These are phyloP conservation scores for Quercus variabilis DNA, from an alignment of 306 rosid genomes.

Conservation along the genomic window DNA sequence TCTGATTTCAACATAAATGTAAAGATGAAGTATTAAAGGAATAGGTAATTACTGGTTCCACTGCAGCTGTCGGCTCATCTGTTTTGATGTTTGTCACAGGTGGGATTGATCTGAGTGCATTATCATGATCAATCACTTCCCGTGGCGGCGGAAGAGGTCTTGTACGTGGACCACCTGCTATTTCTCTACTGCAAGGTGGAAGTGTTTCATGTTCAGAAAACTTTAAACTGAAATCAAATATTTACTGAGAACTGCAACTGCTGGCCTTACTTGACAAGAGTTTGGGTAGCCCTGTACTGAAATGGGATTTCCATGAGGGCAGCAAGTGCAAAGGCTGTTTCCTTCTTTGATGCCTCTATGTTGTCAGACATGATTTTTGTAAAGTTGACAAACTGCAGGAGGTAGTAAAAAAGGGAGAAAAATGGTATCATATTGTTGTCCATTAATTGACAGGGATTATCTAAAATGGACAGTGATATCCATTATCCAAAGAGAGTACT, in stretches of 20 bases:
- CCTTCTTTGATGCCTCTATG: slow-evolving; percentile 70
- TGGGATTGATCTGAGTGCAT: slow-evolving; percentile 39
- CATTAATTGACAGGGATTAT: not conserved
- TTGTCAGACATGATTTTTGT: slow-evolving; percentile 85
- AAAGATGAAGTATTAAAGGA: not conserved
- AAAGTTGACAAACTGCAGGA: slow-evolving; percentile 84
- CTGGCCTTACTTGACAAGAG: slow-evolving; percentile 46
- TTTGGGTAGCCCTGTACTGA: slow-evolving; percentile 75
- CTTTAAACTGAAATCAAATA: slow-evolving; percentile 1
- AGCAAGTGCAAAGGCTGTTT: slow-evolving; percentile 89
- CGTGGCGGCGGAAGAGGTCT: slow-evolving; percentile 81
- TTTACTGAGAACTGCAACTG: not conserved
- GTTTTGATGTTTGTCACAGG: slow-evolving; percentile 19
- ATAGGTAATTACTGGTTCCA: slow-evolving; percentile 51
- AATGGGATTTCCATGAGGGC: slow-evolving; percentile 96
- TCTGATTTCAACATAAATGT: slow-evolving; percentile 14
- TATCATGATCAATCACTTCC: slow-evolving; percentile 66
- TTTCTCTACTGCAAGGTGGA: slow-evolving; percentile 42
- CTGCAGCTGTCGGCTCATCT: slow-evolving; percentile 35
- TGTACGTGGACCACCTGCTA: slow-evolving; percentile 29
- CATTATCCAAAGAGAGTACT: not conserved
- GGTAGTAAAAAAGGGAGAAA: not conserved
- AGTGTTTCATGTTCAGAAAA: slow-evolving; percentile 11
- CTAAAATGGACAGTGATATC: not conserved
- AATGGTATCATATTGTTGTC: slow-evolving; percentile 10